These are phyloP conservation scores for Aspergillus persii DNA, from an alignment of 2,329 filamentous ascomycete genomes.

Conservation along the genomic window DNA sequence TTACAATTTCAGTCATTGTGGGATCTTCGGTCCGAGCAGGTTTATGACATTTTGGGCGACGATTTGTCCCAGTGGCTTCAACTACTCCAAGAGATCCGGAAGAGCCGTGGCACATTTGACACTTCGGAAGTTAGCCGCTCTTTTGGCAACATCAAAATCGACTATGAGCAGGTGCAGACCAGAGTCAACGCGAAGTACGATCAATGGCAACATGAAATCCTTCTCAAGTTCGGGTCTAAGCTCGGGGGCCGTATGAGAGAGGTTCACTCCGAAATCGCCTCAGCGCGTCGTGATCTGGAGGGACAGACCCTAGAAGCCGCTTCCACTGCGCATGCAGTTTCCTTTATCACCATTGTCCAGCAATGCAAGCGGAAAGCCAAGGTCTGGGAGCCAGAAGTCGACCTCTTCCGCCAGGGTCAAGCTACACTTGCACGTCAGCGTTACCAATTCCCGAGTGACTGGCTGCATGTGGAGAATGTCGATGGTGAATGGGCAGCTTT, in stretches of 20 bases:
- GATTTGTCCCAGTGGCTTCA: conserved; percentile 92
- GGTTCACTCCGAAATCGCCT: conserved; percentile 86
- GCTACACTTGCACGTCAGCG: conserved; percentile 86
- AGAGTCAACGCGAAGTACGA: conserved; percentile 99
- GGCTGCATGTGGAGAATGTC: conserved; percentile 94
- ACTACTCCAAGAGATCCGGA: conserved; percentile 92
- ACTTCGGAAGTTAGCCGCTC: conserved; percentile 90
- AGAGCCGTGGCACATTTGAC: conserved; percentile 93
- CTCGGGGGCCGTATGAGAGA: conserved; percentile 89
- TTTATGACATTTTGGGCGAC: conserved; percentile 88
- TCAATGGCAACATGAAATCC: conserved; percentile 97
- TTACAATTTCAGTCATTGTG: conserved; percentile 97
- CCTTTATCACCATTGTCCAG: conserved; percentile 97
- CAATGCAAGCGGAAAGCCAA: conserved; percentile 93
- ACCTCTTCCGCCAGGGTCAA: conserved; percentile 92
- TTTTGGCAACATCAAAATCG: conserved; percentile 91
- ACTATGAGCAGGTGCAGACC: conserved; percentile 97
- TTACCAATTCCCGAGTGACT: conserved; percentile 90
- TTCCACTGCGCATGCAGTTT: conserved; percentile 93
- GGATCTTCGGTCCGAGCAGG: conserved; percentile 94
- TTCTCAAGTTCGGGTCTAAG: conserved; percentile 86
- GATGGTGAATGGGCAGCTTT: conserved; percentile 94
- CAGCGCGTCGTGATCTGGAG: conserved; percentile 85
- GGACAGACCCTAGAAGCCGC: conserved; percentile 88
- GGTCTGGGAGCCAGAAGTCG: conserved; percentile 91